Percentiles rank a stretch among this genome's conserved stretches.
phyloP scores from a whole-genome alignment of 345 rosid genomes.

The Murraya koenigii region DNA sequence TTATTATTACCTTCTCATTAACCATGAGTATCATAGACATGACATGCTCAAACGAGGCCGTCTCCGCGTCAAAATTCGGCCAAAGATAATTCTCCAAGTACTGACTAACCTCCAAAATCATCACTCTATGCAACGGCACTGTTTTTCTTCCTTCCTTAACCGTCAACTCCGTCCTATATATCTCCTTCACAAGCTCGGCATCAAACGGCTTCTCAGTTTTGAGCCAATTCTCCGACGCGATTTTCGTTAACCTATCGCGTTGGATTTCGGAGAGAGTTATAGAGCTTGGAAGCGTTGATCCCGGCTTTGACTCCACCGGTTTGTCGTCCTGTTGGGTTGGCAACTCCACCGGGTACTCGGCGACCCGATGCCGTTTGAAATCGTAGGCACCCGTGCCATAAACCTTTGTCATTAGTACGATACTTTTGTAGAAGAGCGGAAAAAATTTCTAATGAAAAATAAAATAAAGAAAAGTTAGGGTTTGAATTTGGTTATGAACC shows the following conservation, averaged over 20 bases:
- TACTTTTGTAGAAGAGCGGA: neutral
- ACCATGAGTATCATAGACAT: slow-evolving; percentile 98
- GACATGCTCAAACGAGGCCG: slow-evolving; percentile 84
- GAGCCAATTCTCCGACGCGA: slow-evolving; percentile 82
- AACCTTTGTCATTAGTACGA: slow-evolving; percentile 64
- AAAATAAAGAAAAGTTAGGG: slow-evolving; percentile 2
- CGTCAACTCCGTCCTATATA: slow-evolving; percentile 73
- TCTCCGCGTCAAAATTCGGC: slow-evolving; percentile 84
- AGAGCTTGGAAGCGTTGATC: slow-evolving; percentile 66
- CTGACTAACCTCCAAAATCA: slow-evolving; percentile 95
- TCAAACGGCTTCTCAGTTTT: slow-evolving; percentile 60
- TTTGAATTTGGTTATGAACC: slow-evolving; percentile 6
- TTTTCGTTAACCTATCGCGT: slow-evolving; percentile 77
- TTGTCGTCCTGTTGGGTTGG: slow-evolving; percentile 42
- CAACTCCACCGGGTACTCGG: slow-evolving; percentile 88
- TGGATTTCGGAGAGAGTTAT: slow-evolving; percentile 90
- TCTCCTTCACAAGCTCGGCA: slow-evolving; percentile 72
- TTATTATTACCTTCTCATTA: slow-evolving; percentile 69
- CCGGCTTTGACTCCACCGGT: slow-evolving; percentile 57
- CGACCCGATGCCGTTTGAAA: slow-evolving; percentile 98
- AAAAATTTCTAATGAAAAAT: neutral
- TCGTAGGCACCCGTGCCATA: slow-evolving; percentile 94
- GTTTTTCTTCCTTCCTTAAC: slow-evolving; percentile 74
- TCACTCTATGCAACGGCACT: slow-evolving; percentile 88
- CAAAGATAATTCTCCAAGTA: slow-evolving; percentile 92